Percentiles rank a stretch among this genome's conserved stretches.
phyloP scores from a whole-genome alignment of 2,329 filamentous ascomycete genomes.

The Grosmannia clavigera region DNA sequence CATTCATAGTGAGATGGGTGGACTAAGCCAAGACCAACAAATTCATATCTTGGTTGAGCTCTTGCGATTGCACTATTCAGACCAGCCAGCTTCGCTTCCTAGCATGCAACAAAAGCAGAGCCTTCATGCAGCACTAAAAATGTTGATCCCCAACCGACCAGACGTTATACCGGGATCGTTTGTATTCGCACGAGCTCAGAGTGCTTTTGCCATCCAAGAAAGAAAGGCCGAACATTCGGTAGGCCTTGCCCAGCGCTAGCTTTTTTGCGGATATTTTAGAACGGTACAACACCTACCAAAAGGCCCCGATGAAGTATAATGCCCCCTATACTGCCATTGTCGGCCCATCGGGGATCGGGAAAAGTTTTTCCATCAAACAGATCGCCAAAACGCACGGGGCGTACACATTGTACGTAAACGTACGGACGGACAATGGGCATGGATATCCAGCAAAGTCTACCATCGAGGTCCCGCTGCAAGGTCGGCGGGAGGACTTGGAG shows the following conservation, averaged over 20 bases:
- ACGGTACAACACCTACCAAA: not conserved
- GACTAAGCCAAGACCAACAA: no score
- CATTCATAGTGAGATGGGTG: no score
- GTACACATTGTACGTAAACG: not conserved
- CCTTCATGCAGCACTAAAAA: no score
- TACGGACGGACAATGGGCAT: not conserved
- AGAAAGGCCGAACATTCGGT: not conserved
- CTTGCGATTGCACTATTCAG: no score
- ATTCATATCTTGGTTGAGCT: no score
- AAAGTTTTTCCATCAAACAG: not conserved
- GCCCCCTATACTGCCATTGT: not conserved
- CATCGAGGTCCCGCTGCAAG: not conserved
- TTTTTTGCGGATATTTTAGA: not conserved
- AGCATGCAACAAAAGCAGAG: no score
- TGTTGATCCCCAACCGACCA: no score
- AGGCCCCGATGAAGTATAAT: not conserved
- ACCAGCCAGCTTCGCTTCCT: no score
- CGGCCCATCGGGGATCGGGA: not conserved
- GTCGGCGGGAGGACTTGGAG: not conserved
- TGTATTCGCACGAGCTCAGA: not conserved
- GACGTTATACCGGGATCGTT: not conserved
- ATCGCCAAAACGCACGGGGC: not conserved
- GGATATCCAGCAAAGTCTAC: not conserved
- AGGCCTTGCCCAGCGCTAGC: not conserved
- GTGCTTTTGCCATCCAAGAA: not conserved